These are phyloP conservation scores for Mangifera indica DNA, from an alignment of 345 rosid genomes.

Conservation along the genomic window DNA sequence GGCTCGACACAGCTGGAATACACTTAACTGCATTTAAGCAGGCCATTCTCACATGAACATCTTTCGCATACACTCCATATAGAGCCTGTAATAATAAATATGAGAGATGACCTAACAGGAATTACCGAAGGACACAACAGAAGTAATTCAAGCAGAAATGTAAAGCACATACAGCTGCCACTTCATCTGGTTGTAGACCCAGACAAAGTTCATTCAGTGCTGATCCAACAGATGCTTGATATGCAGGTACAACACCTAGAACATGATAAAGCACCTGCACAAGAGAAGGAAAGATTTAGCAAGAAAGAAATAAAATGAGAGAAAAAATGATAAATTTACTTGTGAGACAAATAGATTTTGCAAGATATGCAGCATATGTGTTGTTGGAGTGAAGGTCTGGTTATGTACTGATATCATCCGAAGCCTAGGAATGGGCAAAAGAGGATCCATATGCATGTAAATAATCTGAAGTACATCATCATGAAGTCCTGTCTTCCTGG, in stretches of 20 bases:
- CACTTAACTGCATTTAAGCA: slow-evolving; percentile 95
- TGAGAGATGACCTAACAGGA: slow-evolving; percentile 14
- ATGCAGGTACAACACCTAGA: slow-evolving; percentile 79
- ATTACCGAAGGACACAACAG: background rate
- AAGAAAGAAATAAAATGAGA: slow-evolving; percentile 10
- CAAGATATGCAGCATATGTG: background rate
- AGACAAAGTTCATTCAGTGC: slow-evolving; percentile 94
- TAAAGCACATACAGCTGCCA: slow-evolving; percentile 61
- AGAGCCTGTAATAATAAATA: slow-evolving; percentile 61
- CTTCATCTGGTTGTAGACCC: slow-evolving; percentile 81
- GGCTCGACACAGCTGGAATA: slow-evolving; percentile 78
- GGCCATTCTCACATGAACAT: slow-evolving; percentile 94
- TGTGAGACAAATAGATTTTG: background rate
- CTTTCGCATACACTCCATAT: slow-evolving; percentile 88
- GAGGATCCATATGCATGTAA: slow-evolving; percentile 85
- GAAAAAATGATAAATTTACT: slow-evolving; percentile 1
- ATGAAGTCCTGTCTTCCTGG: slow-evolving; percentile 83
- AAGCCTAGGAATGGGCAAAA: slow-evolving; percentile 90
- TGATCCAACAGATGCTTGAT: slow-evolving; percentile 77
- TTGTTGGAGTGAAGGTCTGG: slow-evolving; percentile 19
- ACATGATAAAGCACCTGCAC: slow-evolving; percentile 90
- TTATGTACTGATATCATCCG: slow-evolving; percentile 77
- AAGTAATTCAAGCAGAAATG: slow-evolving; percentile 5
- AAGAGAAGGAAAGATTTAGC: slow-evolving; percentile 19
- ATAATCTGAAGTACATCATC: slow-evolving; percentile 80